Conservation (phyloP, 73 alveolate species). For the Tetrahymena thermophila region DNA sequence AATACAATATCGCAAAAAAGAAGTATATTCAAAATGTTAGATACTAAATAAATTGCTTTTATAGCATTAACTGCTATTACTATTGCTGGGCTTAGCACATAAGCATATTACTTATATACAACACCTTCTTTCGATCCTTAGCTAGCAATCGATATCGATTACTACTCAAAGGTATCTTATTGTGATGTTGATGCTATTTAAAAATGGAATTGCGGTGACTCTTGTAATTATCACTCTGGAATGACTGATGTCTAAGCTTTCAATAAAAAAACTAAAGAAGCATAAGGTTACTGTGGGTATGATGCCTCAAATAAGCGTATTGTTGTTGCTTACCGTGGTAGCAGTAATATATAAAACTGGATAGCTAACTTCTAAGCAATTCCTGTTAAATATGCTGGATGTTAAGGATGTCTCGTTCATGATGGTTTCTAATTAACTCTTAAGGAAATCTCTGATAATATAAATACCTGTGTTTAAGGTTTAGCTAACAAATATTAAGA, state of each 20-base stretch:
- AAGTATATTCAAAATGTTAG: neutral
- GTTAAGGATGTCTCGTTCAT: constrained; percentile 28
- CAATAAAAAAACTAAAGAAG: neutral
- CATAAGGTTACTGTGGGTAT: constrained; percentile 33
- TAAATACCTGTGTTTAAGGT: neutral
- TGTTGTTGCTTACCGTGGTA: constrained; percentile 27
- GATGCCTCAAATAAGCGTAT: constrained; percentile 4
- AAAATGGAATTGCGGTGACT: neutral
- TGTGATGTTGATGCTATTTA: neutral
- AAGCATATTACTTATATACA: neutral
- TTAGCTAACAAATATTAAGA: neutral
- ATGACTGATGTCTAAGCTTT: neutral
- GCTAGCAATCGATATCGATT: neutral
- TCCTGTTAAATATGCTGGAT: neutral
- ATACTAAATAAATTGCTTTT: neutral
- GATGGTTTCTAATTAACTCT: constrained; percentile 13
- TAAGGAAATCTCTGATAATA: neutral
- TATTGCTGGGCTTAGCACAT: neutral
- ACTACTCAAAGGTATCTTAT: neutral
- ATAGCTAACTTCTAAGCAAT: neutral
- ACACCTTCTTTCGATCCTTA: neutral
- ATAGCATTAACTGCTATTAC: neutral
- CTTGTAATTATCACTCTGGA: neutral
- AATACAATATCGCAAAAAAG: neutral
- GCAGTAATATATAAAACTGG: constrained; percentile 33